A percentile compares a stretch with the other conserved stretches of the same genome.
These are phyloP conservation scores for Aureobasidium mangrovei DNA, from an alignment of 2,329 filamentous ascomycete species.

Conservation along the genomic window DNA sequence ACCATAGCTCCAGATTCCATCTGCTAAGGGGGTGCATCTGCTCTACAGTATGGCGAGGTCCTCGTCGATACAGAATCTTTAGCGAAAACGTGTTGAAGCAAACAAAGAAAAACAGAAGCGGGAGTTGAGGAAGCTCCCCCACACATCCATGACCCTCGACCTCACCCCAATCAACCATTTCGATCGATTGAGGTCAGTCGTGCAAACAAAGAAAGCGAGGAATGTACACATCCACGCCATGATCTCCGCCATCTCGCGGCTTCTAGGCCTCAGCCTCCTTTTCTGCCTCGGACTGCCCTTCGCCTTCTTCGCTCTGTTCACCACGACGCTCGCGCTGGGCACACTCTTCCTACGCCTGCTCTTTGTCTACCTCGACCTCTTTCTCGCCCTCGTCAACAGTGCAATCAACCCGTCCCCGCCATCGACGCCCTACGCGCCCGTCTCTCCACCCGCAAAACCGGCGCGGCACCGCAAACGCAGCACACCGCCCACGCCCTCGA, in stretches of 20 bases:
- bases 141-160: no score
- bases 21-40: no score
- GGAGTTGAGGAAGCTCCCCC: no score
- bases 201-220: no score
- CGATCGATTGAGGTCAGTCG: no score
- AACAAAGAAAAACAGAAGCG: no score
- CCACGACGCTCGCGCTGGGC: constrained; percentile 31
- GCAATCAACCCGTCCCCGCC: constrained; percentile 20
- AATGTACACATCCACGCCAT: neutral
- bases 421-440: constrained; percentile 17
- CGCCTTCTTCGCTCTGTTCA: constrained; percentile 30
- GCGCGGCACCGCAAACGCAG: constrained; percentile 13
- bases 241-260: neutral
- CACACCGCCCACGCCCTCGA: constrained; percentile 16
- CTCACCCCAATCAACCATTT: no score
- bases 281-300: constrained; percentile 25
- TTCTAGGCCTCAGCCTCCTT: constrained; percentile 1
- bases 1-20: no score
- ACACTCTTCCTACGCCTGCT: constrained; percentile 32
- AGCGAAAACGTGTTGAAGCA: no score
- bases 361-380: constrained; percentile 35
- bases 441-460: constrained; percentile 23
- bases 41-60: no score
- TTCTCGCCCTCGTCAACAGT: constrained; percentile 30
- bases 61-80: no score